Evolutionary conservation across 805 yeast genomes (phyloP).

Genomic region (Scheffersomyces ergatensis): DNA sequence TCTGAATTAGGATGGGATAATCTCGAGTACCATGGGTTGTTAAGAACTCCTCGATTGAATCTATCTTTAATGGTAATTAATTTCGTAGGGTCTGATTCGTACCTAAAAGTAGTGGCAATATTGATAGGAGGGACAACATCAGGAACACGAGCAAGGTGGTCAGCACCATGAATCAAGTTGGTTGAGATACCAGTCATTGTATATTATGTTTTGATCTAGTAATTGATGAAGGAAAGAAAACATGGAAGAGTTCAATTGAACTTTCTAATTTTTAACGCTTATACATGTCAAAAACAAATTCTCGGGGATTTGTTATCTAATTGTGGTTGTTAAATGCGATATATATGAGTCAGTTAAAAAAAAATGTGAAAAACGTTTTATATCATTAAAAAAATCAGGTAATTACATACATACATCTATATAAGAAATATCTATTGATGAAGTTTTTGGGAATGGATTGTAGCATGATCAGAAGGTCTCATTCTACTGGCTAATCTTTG

Average conservation of each 20-base stretch:
- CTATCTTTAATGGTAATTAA: slow-evolving; percentile 42
- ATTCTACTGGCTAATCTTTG: slow-evolving; percentile 24
- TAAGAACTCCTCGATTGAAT: slow-evolving; percentile 8
- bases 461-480: slow-evolving; percentile 10
- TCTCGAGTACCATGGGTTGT: slow-evolving; percentile 55
- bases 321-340: no score
- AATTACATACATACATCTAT: neutral
- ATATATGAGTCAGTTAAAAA: no score
- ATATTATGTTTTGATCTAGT: no score
- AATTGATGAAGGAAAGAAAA: no score
- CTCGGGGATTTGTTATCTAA: no score
- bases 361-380: no score
- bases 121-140: slow-evolving; percentile 82
- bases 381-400: neutral
- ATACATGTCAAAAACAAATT: no score
- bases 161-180: slow-evolving; percentile 70
- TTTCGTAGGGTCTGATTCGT: slow-evolving; percentile 56
- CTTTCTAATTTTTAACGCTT: no score
- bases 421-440: neutral
- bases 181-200: slow-evolving; percentile 52
- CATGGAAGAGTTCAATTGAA: no score
- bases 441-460: slow-evolving; percentile 2
- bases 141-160: slow-evolving; percentile 49
- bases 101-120: slow-evolving; percentile 75
- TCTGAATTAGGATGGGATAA: slow-evolving; percentile 69